A percentile compares a stretch with the other conserved stretches of the same genome.
phyloP scores from a whole-genome alignment of 768 basidiomycete genomes.

The Phanerochaete carnosa region DNA sequence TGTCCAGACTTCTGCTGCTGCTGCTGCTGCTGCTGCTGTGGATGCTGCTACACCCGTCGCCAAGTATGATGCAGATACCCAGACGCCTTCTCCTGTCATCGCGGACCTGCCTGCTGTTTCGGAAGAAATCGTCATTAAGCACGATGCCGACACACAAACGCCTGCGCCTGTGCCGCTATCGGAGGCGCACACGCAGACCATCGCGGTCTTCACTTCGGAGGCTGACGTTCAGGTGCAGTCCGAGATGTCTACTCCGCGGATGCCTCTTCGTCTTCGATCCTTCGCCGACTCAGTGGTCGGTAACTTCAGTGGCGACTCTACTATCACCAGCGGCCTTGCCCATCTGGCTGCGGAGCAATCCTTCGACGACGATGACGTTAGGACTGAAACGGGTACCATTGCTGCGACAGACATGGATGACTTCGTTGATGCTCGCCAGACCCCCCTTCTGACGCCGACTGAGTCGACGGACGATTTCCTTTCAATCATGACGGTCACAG shows the following conservation, averaged over 20 bases:
- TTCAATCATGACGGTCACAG: slow-evolving; percentile 66
- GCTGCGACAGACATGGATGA: slow-evolving; percentile 64
- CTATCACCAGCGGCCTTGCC: slow-evolving; percentile 19
- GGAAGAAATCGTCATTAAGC: slow-evolving; percentile 11
- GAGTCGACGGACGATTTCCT: slow-evolving; percentile 74
- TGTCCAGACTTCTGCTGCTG: slow-evolving; percentile 14
- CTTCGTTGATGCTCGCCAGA: slow-evolving; percentile 76
- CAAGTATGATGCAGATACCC: background rate
- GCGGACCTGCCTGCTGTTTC: slow-evolving; percentile 10
- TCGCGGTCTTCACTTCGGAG: background rate
- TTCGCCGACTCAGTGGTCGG: slow-evolving; percentile 15
- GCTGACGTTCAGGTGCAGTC: slow-evolving; percentile 11
- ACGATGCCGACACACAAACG: slow-evolving; percentile 24
- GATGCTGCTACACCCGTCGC: background rate
- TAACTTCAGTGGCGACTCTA: slow-evolving; percentile 30
- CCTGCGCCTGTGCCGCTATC: background rate
- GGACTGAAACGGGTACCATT: slow-evolving; percentile 46
- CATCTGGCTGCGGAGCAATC: slow-evolving; percentile 19
- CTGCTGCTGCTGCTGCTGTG: background rate
- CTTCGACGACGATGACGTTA: slow-evolving; percentile 38
- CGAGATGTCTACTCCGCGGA: background rate
- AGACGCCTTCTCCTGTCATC: background rate
- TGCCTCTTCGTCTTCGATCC: background rate
- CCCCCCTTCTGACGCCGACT: slow-evolving; percentile 58
- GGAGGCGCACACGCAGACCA: slow-evolving; percentile 18